These are phyloP conservation scores for Trichosporon ovoides DNA, from an alignment of 1,284 basidiomycete species.

Conservation along the genomic window DNA sequence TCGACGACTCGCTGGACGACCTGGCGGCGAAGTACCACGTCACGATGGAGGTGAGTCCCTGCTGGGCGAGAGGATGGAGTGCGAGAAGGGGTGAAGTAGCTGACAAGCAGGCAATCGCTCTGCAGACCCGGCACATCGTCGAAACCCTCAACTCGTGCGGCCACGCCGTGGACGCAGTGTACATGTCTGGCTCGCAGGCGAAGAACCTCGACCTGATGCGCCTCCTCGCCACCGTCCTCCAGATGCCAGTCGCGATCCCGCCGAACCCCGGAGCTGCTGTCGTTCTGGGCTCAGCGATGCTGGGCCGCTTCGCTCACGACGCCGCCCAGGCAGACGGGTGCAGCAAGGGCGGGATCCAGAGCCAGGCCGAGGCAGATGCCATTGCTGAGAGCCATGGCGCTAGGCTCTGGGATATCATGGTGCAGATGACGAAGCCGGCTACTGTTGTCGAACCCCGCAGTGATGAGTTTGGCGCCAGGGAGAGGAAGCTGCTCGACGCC, in stretches of 20 bases:
- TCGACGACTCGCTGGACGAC: conserved; percentile 72
- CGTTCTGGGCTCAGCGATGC: conserved; percentile 87
- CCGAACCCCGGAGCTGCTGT: conserved; percentile 73
- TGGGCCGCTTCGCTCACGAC: conserved; percentile 80
- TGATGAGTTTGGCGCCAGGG: conserved; percentile 49
- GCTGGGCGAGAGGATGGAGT: too few relatives aligned
- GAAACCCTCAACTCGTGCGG: conserved; percentile 83
- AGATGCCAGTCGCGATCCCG: conserved; percentile 78
- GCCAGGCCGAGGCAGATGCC: conserved; percentile 48
- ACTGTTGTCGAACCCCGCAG: conserved; percentile 66
- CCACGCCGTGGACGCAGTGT: conserved; percentile 78
- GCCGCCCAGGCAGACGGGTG: conserved; percentile 37
- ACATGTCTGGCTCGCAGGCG: conserved; percentile 84
- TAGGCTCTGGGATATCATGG: conserved; percentile 89
- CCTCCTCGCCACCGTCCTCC: conserved; percentile 79
- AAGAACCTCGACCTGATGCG: conserved; percentile 78
- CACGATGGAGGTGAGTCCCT: conserved; percentile 64
- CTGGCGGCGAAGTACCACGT: conserved; percentile 86
- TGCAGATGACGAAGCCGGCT: conserved; percentile 86
- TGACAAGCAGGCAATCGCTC: conserved; percentile 78
- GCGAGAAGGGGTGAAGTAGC: too few relatives aligned
- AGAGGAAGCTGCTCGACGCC: conserved; percentile 71
- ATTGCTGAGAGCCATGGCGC: conserved; percentile 58
- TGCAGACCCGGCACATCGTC: conserved; percentile 93
- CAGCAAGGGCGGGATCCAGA: conserved; percentile 41